Percentiles rank a stretch among this genome's conserved stretches.
Evolutionary conservation across 441 rosid species (phyloP).

Genomic region (Bocquillonia castaneifolia): DNA sequence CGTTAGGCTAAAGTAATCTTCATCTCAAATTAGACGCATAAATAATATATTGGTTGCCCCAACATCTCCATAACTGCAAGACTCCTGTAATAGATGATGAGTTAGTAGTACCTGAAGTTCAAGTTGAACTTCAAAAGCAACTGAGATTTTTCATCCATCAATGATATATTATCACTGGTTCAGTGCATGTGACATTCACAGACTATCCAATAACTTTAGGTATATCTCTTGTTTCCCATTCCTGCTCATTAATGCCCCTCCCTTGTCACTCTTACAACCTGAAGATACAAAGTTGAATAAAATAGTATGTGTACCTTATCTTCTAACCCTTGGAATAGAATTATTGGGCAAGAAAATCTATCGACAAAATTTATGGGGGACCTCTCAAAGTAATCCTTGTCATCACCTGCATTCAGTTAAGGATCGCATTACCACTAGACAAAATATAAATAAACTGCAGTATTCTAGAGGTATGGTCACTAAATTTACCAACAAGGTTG

Average conservation of each 20-base stretch:
- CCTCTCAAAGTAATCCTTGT: constrained; percentile 57
- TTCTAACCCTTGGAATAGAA: constrained; percentile 87
- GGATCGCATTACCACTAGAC: constrained; percentile 18
- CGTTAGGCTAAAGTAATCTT: neutral
- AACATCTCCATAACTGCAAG: neutral
- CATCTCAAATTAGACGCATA: neutral
- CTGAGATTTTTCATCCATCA: neutral
- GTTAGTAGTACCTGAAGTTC: neutral
- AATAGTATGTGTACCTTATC: constrained; percentile 55
- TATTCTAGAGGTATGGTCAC: neutral
- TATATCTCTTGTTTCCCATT: neutral
- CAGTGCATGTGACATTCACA: neutral
- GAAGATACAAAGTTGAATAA: neutral
- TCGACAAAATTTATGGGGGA: constrained; percentile 80
- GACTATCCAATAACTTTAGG: neutral
- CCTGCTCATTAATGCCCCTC: neutral
- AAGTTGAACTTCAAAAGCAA: neutral
- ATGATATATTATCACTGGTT: neutral
- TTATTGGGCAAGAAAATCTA: constrained; percentile 80
- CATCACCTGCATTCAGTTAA: constrained; percentile 47
- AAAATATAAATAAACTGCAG: neutral
- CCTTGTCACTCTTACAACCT: neutral
- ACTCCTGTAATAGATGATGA: neutral
- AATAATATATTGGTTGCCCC: neutral
- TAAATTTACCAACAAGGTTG: constrained; percentile 78